Evolutionary conservation across 768 basidiomycete genomes (phyloP), one percentile per base, ranked within the genome.

Genomic region (Lepiota venenata): DNA sequence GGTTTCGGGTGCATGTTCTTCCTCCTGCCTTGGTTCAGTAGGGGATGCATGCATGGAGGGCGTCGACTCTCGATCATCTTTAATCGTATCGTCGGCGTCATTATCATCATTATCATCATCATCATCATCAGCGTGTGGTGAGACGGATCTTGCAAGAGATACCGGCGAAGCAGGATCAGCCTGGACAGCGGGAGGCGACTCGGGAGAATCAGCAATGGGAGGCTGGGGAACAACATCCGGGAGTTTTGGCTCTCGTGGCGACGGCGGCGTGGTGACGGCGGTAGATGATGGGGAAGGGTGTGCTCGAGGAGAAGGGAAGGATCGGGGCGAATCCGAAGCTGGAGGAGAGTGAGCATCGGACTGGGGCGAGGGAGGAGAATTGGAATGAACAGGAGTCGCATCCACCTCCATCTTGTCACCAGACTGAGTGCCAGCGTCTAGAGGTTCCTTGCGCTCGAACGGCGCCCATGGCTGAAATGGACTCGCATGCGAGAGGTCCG

Each of bases 191-290:
- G 16, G 59, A 43, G 9, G 58, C 37, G 39, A 64, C 55, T 11
- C 49, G 36, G 45, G 49, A 2, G 52, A 58, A 18, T 58, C 58
- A 29, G 50, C 51, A 10, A 60, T 38, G 11, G 48, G 50, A 7
- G 50, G 50, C 29, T 12, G 41, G 5, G 51, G 44, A 8, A 46
- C 16, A 1, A 55, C 47, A 55, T 48, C 54, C 2, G 55, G 55
- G 2, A 50, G 29, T 35, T 50, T 56, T 2, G 47, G 37, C 14
- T 39, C 49, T 21, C 47, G 47, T 20, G 56, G 56, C 12, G 56
- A 50, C 8, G 49, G 50, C 1, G 56, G 47, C 1, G 48, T 52
- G 2, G 45, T 47, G 2, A 47, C 37, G 1, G 50, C 45, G 4
- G 50, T 56, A 5, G 49, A 52, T 5, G 38, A 25, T 2, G 47